Percentiles rank a stretch among this genome's conserved stretches.
phyloP scores from a whole-genome alignment of 2,329 filamentous ascomycete genomes.

The Hysterium pulicare region DNA sequence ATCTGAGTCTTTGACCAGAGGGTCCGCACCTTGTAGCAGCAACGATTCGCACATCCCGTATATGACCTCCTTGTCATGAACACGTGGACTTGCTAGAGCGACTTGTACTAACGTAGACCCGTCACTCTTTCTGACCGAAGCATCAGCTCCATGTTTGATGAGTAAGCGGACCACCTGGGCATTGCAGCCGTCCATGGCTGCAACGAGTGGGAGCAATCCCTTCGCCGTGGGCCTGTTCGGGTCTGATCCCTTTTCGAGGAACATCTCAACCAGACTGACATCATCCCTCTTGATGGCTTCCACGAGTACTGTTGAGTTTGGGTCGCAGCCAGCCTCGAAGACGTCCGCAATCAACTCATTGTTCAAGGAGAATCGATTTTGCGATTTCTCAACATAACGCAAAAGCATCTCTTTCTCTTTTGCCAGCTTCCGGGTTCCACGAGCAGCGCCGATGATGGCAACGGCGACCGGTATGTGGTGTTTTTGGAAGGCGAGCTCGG shows the following conservation, averaged over 20 bases:
- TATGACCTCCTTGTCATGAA: conserved; percentile 21
- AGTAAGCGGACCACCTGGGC: conserved; percentile 24
- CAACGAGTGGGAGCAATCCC: conserved; percentile 25
- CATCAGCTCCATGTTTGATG: conserved; percentile 26
- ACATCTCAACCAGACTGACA: conserved; percentile 23
- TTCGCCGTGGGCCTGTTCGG: conserved; percentile 21
- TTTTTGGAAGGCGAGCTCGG: conserved; percentile 23
- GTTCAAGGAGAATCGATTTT: conserved; percentile 23
- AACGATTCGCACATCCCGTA: conserved; percentile 20
- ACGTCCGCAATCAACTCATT: conserved; percentile 33
- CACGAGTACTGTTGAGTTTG: conserved; percentile 30
- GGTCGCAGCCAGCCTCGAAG: conserved; percentile 30
- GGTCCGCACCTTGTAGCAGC: conserved; percentile 23
- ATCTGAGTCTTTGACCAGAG: conserved; percentile 19
- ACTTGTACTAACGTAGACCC: conserved; percentile 25
- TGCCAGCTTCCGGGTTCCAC: conserved; percentile 19
- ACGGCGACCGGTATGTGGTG: conserved; percentile 28
- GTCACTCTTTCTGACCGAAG: conserved; percentile 19
- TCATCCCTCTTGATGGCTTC: conserved; percentile 32
- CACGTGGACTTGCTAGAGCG: conserved; percentile 20
- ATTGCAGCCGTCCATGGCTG: conserved; percentile 24
- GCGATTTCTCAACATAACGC: conserved; percentile 25
- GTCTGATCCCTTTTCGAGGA: conserved; percentile 28
- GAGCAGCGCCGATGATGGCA: conserved; percentile 28
- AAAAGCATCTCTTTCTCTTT: conserved; percentile 34